phyloP scores from a whole-genome alignment of 495 filamentous ascomycete genomes.

The Hypoxylon perforatum region DNA sequence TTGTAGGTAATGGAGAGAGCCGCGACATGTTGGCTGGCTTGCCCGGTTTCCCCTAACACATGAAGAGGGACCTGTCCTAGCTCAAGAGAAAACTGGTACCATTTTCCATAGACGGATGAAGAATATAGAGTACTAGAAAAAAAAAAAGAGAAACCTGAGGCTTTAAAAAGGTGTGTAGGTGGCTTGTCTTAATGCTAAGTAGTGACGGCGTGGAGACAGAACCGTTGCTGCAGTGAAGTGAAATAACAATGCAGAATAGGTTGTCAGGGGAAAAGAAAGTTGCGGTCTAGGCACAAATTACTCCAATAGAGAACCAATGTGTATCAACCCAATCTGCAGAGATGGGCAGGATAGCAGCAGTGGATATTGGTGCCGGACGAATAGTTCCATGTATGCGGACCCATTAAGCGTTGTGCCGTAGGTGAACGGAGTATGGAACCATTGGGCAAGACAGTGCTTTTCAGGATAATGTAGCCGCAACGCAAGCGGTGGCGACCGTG shows the following conservation, averaged over 20 bases:
- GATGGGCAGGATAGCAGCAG: slow-evolving; percentile 16
- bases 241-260: slow-evolving; percentile 15
- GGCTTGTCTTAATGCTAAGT: slow-evolving; percentile 3
- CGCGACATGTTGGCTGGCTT: slow-evolving; percentile 46
- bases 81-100: neutral
- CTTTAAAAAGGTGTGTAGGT: slow-evolving; percentile 2
- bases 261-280: slow-evolving; percentile 29
- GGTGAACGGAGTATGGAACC: slow-evolving; percentile 19
- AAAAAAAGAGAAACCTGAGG: no score
- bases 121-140: neutral
- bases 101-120: neutral
- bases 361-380: slow-evolving; percentile 26
- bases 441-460: slow-evolving; percentile 5
- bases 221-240: slow-evolving; percentile 25
- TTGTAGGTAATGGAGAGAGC: slow-evolving; percentile 36
- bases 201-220: slow-evolving; percentile 10
- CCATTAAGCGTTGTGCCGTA: slow-evolving; percentile 21
- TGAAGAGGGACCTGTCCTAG: neutral
- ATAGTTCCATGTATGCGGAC: slow-evolving; percentile 14
- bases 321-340: slow-evolving; percentile 33
- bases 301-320: slow-evolving; percentile 30
- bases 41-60: slow-evolving; percentile 24
- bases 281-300: slow-evolving; percentile 39
- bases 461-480: slow-evolving; percentile 7
- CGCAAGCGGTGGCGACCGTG: neutral